Conservation (phyloP, 345 rosid species). For the Psidium friedrichsthalianum region DNA sequence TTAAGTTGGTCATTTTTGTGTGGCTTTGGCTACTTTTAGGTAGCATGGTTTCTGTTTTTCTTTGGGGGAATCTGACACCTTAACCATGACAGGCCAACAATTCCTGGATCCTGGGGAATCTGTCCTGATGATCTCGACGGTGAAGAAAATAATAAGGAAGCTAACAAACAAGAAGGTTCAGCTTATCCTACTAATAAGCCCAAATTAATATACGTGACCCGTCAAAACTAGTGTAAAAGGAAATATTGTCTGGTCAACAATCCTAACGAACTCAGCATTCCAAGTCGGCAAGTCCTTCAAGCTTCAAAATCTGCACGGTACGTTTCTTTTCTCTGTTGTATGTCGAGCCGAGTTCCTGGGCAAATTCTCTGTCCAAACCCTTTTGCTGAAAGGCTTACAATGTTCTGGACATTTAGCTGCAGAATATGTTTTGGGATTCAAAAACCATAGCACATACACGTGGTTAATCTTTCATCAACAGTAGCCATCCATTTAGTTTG, state of each 20-base stretch:
- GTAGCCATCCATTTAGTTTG: background rate
- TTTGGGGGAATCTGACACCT: background rate
- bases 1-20: background rate
- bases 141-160: slow-evolving; percentile 87
- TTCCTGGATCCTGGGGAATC: slow-evolving; percentile 93
- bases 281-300: slow-evolving; percentile 69
- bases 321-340: background rate
- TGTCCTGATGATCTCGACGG: slow-evolving; percentile 88
- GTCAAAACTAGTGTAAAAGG: slow-evolving; percentile 75
- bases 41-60: background rate
- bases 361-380: background rate
- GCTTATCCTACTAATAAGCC: slow-evolving; percentile 92
- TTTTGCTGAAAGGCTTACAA: background rate
- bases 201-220: slow-evolving; percentile 77
- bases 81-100: slow-evolving; percentile 71
- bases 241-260: slow-evolving; percentile 87
- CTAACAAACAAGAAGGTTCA: slow-evolving; percentile 93
- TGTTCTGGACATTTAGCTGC: background rate
- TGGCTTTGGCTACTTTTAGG: background rate
- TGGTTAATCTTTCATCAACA: background rate
- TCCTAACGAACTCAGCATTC: slow-evolving; percentile 69
- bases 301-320: slow-evolving; percentile 94
- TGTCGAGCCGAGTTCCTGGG: background rate
- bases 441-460: background rate
- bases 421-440: background rate